Evolutionary conservation across 163 green algal species (phyloP).

Genomic region (Trebouxia gelatinosa): DNA sequence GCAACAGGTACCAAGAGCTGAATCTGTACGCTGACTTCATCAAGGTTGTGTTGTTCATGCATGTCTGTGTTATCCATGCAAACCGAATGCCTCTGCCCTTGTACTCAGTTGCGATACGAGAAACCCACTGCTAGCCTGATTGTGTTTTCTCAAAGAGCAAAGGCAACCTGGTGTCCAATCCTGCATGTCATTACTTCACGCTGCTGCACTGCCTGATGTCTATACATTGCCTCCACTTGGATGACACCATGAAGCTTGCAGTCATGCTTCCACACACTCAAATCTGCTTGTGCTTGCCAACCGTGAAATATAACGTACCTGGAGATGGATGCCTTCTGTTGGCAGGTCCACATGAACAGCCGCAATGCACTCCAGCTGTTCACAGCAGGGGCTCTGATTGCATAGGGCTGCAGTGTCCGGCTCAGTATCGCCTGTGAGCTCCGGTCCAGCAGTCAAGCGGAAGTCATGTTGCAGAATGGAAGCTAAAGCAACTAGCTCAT

Average conservation of each 20-base stretch:
- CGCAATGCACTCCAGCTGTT: neutral
- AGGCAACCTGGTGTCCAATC: neutral
- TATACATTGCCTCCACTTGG: neutral
- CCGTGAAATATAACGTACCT: neutral
- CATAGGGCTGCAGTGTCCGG: constrained; percentile 4
- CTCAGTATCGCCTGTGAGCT: neutral
- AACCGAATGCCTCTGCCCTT: too few species aligned
- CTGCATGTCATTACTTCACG: neutral
- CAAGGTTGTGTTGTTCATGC: too few species aligned
- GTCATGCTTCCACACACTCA: neutral
- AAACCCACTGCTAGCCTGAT: too few species aligned
- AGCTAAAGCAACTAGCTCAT: constrained; percentile 8
- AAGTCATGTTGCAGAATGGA: constrained; percentile 12
- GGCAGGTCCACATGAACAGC: constrained; percentile 5
- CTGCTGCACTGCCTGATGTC: neutral
- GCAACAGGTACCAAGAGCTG: too few species aligned
- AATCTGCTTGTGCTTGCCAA: neutral
- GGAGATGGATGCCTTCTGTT: neutral
- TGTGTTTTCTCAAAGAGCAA: too few species aligned
- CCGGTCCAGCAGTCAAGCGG: constrained; percentile 19
- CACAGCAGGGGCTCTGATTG: neutral
- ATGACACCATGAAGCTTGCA: neutral
- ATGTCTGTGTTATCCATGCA: too few species aligned
- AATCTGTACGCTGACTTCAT: too few species aligned
- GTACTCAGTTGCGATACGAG: too few species aligned